Percentiles rank a stretch among this genome's conserved stretches.
Conservation (phyloP, 2,329 filamentous ascomycete species). For the Ophiobolus disseminans region DNA sequence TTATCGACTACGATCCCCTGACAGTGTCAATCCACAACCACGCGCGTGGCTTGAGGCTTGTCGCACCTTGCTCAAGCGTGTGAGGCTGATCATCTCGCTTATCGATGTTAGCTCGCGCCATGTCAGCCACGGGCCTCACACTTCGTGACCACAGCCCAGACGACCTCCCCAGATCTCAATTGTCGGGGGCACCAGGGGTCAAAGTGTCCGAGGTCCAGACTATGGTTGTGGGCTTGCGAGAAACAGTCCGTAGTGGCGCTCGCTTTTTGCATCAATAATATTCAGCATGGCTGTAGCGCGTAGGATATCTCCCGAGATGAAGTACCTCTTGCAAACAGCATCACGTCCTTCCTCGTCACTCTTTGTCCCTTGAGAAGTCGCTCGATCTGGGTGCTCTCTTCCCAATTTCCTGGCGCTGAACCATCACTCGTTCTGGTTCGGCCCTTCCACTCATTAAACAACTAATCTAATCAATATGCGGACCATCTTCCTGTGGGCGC, state of each 20-base stretch:
- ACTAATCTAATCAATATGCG: background rate
- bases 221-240: background rate
- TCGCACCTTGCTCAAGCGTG: background rate
- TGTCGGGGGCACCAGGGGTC: background rate
- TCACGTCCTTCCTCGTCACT: background rate
- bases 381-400: background rate
- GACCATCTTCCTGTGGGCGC: background rate
- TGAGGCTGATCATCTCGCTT: background rate
- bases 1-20: background rate
- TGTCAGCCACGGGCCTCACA: too few relatives aligned
- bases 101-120: background rate
- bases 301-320: background rate
- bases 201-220: background rate
- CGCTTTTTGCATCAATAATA: background rate
- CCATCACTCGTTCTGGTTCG: conserved; percentile 6
- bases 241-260: background rate
- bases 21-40: too few relatives aligned
- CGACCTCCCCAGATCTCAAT: background rate
- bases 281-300: background rate
- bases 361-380: background rate
- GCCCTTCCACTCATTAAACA: background rate
- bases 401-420: background rate
- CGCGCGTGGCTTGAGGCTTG: background rate
- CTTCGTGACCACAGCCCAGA: background rate
- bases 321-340: background rate